phyloP scores from a whole-genome alignment of 2,329 filamentous ascomycete genomes.

The Aspergillus calidoustus region DNA sequence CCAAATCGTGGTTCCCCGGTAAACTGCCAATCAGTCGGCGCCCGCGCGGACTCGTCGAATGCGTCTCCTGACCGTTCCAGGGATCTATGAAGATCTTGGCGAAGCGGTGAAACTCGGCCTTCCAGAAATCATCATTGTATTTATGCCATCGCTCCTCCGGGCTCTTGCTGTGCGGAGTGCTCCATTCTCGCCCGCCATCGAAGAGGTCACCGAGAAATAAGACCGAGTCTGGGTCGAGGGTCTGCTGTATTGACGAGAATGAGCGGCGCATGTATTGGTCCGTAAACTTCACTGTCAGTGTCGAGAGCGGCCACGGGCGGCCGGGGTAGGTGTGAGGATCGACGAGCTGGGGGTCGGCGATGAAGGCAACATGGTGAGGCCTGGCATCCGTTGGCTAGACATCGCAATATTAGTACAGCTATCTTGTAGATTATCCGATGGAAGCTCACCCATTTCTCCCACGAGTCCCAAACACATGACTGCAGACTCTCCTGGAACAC shows the following conservation, averaged over 20 bases:
- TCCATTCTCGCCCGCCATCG: conserved; percentile 95
- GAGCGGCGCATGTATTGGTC: conserved; percentile 88
- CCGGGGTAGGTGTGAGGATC: conserved; percentile 95
- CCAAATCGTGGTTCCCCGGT: conserved; percentile 93
- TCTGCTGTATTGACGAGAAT: conserved; percentile 76
- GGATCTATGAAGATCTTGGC: conserved; percentile 79
- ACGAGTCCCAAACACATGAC: conserved; percentile 78
- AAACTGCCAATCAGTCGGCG: conserved; percentile 82
- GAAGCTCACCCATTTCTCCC: conserved; percentile 84
- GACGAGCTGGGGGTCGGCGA: conserved; percentile 90
- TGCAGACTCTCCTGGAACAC: conserved; percentile 73
- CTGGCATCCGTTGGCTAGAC: conserved; percentile 72
- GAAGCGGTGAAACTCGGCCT: conserved; percentile 84
- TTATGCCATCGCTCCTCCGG: conserved; percentile 72
- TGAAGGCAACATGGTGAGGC: conserved; percentile 81
- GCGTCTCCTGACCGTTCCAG: conserved; percentile 63
- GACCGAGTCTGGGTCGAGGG: conserved; percentile 81
- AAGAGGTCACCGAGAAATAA: conserved; percentile 95
- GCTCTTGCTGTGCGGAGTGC: conserved; percentile 64
- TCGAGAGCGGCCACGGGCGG: conserved; percentile 73
- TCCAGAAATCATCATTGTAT: conserved; percentile 84
- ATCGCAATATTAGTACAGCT: conserved; percentile 15
- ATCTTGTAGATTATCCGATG: not conserved
- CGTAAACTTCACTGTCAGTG: conserved; percentile 71
- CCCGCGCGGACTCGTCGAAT: conserved; percentile 65